Percentiles rank a stretch among this genome's conserved stretches.
phyloP scores from a whole-genome alignment of 495 filamentous ascomycete genomes.

The Glarea lozoyensis region DNA sequence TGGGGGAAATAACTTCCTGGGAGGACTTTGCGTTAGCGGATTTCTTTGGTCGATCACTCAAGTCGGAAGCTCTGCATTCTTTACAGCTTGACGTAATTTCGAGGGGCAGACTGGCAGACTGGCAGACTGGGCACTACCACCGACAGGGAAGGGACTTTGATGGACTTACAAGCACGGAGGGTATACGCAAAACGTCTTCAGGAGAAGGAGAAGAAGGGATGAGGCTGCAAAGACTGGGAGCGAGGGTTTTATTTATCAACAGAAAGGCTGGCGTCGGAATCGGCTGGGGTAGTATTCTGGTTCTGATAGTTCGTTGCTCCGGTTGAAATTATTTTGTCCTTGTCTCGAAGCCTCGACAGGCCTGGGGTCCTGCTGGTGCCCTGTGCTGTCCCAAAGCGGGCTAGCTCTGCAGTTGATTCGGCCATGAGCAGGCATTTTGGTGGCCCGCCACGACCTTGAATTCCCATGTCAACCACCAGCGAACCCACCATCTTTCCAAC shows the following conservation, averaged over 20 bases:
- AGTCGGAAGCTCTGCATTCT: no score
- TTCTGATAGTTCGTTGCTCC: not conserved
- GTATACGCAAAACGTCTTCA: not conserved
- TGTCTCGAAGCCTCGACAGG: not conserved
- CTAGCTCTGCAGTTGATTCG: no score
- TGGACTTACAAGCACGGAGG: not conserved
- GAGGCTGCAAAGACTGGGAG: no score
- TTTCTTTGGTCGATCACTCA: not conserved
- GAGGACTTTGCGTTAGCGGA: not conserved
- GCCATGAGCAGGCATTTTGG: no score
- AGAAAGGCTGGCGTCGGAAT: no score
- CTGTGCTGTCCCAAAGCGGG: not conserved
- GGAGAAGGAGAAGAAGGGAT: not conserved
- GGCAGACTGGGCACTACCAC: not conserved
- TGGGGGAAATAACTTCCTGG: not conserved
- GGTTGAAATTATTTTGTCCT: slow-evolving; percentile 5
- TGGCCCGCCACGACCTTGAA: not conserved
- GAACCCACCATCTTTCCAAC: no score
- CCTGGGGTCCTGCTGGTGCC: not conserved
- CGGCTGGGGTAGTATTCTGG: not conserved
- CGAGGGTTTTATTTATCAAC: no score
- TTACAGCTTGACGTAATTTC: slow-evolving; percentile 1
- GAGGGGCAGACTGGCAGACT: not conserved
- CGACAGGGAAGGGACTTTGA: not conserved
- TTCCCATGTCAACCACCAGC: no score